These are phyloP conservation scores for Rosa multiflora DNA, from an alignment of 306 rosid species.

Conservation along the genomic window DNA sequence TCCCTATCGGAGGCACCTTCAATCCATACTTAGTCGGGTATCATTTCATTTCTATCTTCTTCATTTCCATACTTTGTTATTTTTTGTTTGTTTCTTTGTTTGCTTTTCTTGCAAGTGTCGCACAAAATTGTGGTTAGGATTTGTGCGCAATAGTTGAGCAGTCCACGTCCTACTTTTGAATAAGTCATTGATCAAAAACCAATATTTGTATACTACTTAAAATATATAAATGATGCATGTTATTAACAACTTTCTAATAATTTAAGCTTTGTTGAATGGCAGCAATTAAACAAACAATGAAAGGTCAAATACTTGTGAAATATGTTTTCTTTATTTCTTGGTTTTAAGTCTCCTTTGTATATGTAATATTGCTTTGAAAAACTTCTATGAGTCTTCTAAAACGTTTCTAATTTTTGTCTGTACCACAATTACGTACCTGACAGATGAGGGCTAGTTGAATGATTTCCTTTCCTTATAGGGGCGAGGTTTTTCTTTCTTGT, in stretches of 20 bases:
- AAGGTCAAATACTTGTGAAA: neutral
- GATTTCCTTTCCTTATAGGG: too few relatives aligned
- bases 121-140: neutral
- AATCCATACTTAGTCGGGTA: conserved; percentile 75
- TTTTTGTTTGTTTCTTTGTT: neutral
- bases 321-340: neutral
- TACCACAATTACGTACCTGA: too few relatives aligned
- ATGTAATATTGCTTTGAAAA: too few relatives aligned
- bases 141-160: neutral
- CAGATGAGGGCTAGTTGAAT: too few relatives aligned
- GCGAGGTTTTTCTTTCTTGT: too few relatives aligned
- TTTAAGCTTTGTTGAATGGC: neutral
- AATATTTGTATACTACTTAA: neutral
- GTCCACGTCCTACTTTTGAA: neutral
- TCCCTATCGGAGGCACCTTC: conserved; percentile 53
- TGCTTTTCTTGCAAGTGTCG: neutral
- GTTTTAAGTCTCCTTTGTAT: neutral
- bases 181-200: neutral
- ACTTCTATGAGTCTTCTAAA: too few relatives aligned
- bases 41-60: neutral
- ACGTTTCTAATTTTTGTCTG: too few relatives aligned
- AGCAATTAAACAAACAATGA: neutral
- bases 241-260: neutral
- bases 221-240: neutral
- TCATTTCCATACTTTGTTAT: neutral